Evolutionary conservation across 2,329 filamentous ascomycete species (phyloP).

Genomic region (Aureobasidium sp.): DNA sequence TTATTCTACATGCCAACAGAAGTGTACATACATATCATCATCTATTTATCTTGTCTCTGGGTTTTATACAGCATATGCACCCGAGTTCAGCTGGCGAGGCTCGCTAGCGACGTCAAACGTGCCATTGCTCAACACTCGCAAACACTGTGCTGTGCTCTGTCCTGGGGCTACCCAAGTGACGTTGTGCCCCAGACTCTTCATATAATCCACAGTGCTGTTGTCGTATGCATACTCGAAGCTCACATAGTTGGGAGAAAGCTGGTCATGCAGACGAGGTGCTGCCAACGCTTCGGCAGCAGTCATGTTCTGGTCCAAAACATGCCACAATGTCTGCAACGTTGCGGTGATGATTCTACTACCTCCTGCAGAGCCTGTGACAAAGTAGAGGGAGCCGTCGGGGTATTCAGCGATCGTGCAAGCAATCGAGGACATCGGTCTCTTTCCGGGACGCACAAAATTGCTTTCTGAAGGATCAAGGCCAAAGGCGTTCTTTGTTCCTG

Average conservation of each 20-base stretch:
- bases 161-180: slow-evolving; percentile 59
- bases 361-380: slow-evolving; percentile 67
- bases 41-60: not conserved
- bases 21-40: not conserved
- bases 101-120: slow-evolving; percentile 72
- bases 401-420: slow-evolving; percentile 69
- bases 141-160: slow-evolving; percentile 61
- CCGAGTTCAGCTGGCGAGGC: slow-evolving; percentile 64
- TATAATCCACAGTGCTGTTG: slow-evolving; percentile 53
- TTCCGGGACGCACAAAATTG: slow-evolving; percentile 74
- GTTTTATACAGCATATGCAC: slow-evolving; percentile 47
- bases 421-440: slow-evolving; percentile 77
- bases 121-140: slow-evolving; percentile 54
- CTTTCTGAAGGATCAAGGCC: slow-evolving; percentile 70
- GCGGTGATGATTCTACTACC: slow-evolving; percentile 77
- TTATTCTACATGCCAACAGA: not conserved
- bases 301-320: slow-evolving; percentile 59
- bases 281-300: slow-evolving; percentile 54
- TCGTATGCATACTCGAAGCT: slow-evolving; percentile 63
- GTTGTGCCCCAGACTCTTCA: slow-evolving; percentile 60
- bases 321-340: slow-evolving; percentile 65
- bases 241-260: slow-evolving; percentile 63
- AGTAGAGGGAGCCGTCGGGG: slow-evolving; percentile 56
- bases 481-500: slow-evolving; percentile 68
- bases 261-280: slow-evolving; percentile 68